A percentile compares a stretch with the other conserved stretches of the same genome.
Evolutionary conservation across 2,329 filamentous ascomycete species (phyloP).

Genomic region (Cryphonectria parasitica): DNA sequence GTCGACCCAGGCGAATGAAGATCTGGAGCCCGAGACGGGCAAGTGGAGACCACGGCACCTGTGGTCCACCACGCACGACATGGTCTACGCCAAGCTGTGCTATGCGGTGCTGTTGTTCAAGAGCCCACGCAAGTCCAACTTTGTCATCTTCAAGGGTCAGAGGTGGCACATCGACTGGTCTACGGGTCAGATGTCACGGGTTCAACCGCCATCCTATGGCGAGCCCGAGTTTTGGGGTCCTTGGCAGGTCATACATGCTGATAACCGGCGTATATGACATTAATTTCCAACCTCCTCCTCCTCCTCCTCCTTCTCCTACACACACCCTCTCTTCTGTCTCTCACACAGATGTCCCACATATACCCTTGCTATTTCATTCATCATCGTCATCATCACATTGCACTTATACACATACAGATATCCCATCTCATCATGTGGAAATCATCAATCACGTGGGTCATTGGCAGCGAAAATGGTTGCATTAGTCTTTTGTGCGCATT

Average conservation of each 20-base stretch:
- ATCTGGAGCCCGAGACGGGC: constrained; percentile 51
- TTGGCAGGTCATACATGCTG: constrained; percentile 54
- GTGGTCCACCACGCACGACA: constrained; percentile 60
- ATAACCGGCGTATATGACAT: constrained; percentile 50
- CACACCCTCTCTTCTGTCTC: not conserved
- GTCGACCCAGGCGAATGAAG: constrained; percentile 50
- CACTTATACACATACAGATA: not conserved
- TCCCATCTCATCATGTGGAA: not conserved
- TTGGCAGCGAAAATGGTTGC: constrained; percentile 24
- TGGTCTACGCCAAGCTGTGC: constrained; percentile 63
- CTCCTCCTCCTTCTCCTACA: no score
- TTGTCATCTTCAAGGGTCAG: constrained; percentile 60
- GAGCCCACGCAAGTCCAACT: constrained; percentile 61
- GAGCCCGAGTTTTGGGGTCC: constrained; percentile 54
- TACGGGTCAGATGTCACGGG: constrained; percentile 58
- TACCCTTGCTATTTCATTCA: not conserved
- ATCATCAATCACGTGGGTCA: constrained; percentile 11
- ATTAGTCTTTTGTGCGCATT: constrained; percentile 18
- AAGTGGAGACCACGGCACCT: constrained; percentile 61
- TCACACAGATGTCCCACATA: not conserved
- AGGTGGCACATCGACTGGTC: constrained; percentile 64
- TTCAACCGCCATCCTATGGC: constrained; percentile 58
- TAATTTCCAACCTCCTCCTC: not conserved
- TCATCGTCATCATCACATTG: not conserved
- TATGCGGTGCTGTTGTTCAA: constrained; percentile 62